Conservation (phyloP, 805 yeast genomes). For the Lipomyces sp. region DNA sequence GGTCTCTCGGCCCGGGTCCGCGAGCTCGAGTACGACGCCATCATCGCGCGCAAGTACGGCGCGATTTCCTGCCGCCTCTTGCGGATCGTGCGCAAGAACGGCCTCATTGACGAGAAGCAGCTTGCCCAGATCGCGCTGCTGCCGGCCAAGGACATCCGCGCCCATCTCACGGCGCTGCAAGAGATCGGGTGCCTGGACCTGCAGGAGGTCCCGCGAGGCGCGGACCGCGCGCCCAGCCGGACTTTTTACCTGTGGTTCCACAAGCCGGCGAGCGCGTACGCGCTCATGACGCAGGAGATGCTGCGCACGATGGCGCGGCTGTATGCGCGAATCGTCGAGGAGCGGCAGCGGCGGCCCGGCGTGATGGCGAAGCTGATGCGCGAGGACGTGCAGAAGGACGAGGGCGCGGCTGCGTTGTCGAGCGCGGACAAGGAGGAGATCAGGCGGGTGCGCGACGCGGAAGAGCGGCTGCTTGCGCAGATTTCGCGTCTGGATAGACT, state of each 20-base stretch:
- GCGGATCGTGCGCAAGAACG: conserved; percentile 67
- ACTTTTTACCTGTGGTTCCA: conserved; percentile 80
- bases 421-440: conserved; percentile 74
- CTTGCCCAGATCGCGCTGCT: conserved; percentile 66
- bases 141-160: conserved; percentile 72
- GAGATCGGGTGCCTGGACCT: conserved; percentile 72
- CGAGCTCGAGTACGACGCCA: conserved; percentile 37
- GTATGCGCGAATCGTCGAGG: conserved; percentile 34
- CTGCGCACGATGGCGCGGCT: conserved; percentile 50
- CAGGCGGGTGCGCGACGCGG: conserved; percentile 45
- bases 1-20: conserved; percentile 33
- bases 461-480: conserved; percentile 37
- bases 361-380: conserved; percentile 78
- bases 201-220: conserved; percentile 90
- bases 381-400: conserved; percentile 85
- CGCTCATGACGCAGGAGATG: conserved; percentile 47
- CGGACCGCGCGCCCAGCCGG: conserved; percentile 86
- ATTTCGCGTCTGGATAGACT: conserved; percentile 38
- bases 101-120: conserved; percentile 79
- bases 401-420: conserved; percentile 60
- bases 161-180: conserved; percentile 62
- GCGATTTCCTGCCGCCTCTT: conserved; percentile 66
- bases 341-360: conserved; percentile 58
- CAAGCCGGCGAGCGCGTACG: conserved; percentile 51
- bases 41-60: conserved; percentile 38